A percentile compares a stretch with the other conserved stretches of the same genome.
Evolutionary conservation across 352 stramenopile species (phyloP).

Genomic region (Phytophthora pini): DNA sequence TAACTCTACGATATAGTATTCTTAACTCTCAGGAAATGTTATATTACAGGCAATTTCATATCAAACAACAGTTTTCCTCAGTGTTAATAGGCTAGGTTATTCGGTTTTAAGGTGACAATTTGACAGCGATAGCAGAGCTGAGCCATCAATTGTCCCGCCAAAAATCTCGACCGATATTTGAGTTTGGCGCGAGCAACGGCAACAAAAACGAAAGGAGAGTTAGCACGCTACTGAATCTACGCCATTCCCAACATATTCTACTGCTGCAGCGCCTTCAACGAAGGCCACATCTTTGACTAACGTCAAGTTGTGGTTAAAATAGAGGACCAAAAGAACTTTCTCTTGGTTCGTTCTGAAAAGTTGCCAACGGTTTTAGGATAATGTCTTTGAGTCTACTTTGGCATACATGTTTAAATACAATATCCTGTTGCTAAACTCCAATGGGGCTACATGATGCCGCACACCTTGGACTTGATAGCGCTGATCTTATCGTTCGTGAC

Average conservation of each 20-base stretch:
- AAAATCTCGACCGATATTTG: not conserved
- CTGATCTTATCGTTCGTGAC: not conserved
- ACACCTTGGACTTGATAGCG: slow-evolving; percentile 29
- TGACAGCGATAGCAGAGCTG: slow-evolving; percentile 1
- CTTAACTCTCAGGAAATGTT: too few relatives aligned
- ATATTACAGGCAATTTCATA: too few relatives aligned
- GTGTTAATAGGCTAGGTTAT: too few relatives aligned
- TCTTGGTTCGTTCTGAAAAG: slow-evolving; percentile 15
- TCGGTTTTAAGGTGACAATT: too few relatives aligned
- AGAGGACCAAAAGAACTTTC: slow-evolving; percentile 32
- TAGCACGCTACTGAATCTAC: not conserved
- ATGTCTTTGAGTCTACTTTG: too few relatives aligned
- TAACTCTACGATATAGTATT: too few relatives aligned
- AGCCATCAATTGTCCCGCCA: slow-evolving; percentile 12
- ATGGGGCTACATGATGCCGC: slow-evolving; percentile 36
- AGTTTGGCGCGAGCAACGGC: slow-evolving; percentile 4
- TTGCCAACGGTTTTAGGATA: too few relatives aligned
- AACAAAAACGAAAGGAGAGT: too few relatives aligned
- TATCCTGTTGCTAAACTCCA: too few relatives aligned
- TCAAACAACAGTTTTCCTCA: too few relatives aligned
- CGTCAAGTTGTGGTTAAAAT: slow-evolving; percentile 12
- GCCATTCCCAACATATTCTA: not conserved
- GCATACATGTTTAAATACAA: too few relatives aligned
- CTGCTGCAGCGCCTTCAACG: not conserved
- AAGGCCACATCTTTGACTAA: slow-evolving; percentile 6